Conservation (phyloP, 176 grass and related monocot genomes). For the Oryza meridionalis region DNA sequence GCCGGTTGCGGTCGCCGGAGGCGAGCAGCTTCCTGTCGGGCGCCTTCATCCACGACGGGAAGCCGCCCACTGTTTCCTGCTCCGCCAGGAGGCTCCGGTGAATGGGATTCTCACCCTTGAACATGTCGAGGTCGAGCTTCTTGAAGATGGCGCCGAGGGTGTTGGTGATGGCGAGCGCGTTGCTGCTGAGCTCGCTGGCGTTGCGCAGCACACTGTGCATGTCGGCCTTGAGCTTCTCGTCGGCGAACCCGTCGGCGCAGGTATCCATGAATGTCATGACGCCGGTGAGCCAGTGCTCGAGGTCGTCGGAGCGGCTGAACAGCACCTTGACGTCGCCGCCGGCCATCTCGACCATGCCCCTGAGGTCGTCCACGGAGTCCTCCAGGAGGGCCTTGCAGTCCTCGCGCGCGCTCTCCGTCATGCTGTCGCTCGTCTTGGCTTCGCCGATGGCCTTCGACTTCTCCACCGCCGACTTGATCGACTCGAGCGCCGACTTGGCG, state of each 20-base stretch:
- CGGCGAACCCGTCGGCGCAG: conserved; percentile 73
- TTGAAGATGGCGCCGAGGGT: conserved; percentile 51
- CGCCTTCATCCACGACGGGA: conserved; percentile 63
- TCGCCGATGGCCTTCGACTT: conserved; percentile 40
- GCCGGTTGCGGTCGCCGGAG: conserved; percentile 10
- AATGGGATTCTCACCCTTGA: conserved; percentile 29
- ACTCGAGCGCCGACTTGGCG: conserved; percentile 47
- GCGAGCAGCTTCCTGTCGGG: conserved; percentile 81
- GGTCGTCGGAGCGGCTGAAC: conserved; percentile 54
- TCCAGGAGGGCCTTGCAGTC: conserved; percentile 75
- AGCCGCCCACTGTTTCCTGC: neutral
- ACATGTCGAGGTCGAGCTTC: conserved; percentile 51
- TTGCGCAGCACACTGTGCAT: conserved; percentile 67
- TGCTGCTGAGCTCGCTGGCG: conserved; percentile 74
- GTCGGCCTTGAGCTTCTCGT: conserved; percentile 58
- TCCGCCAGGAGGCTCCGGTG: conserved; percentile 44
- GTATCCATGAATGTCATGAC: conserved; percentile 72
- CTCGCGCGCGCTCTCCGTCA: conserved; percentile 51
- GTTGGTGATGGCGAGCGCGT: conserved; percentile 76
- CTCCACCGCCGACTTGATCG: conserved; percentile 38
- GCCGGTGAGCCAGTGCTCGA: conserved; percentile 66
- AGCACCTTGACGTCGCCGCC: conserved; percentile 61
- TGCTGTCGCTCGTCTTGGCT: conserved; percentile 39
- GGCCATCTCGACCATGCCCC: conserved; percentile 54
- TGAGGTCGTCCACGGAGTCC: conserved; percentile 61